These are phyloP conservation scores for Emergomyces pasteurianus DNA, from an alignment of 2,329 filamentous ascomycete genomes.

Conservation along the genomic window DNA sequence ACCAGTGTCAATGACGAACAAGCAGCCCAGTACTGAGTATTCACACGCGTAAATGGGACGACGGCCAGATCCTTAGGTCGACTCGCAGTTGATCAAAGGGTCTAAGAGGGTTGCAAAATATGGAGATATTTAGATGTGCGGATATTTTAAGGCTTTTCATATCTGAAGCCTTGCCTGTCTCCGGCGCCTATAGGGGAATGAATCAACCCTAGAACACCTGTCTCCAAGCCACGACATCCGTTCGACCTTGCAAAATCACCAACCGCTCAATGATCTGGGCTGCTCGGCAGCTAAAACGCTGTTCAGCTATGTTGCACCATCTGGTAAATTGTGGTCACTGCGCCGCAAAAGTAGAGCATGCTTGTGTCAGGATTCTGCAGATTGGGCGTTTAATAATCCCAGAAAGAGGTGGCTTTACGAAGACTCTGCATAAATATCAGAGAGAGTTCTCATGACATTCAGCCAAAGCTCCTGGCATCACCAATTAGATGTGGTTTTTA, in stretches of 20 bases:
- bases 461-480: neutral
- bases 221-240: neutral
- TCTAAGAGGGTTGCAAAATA: neutral
- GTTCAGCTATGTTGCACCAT: neutral
- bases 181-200: neutral
- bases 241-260: neutral
- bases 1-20: neutral
- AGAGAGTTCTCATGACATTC: neutral
- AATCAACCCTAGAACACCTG: neutral
- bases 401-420: neutral
- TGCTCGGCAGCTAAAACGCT: neutral
- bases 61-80: neutral
- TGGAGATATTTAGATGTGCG: neutral
- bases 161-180: neutral
- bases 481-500: neutral
- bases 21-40: neutral
- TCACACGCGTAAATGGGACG: neutral
- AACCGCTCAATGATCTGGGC: neutral
- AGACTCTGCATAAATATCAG: neutral
- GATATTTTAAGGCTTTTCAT: neutral
- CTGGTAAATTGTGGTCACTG: neutral
- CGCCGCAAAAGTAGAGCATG: neutral
- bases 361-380: neutral
- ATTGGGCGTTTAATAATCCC: neutral
- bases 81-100: neutral